Conservation (phyloP, 148 eudicot genomes). For the Arctostaphylos glauca region DNA sequence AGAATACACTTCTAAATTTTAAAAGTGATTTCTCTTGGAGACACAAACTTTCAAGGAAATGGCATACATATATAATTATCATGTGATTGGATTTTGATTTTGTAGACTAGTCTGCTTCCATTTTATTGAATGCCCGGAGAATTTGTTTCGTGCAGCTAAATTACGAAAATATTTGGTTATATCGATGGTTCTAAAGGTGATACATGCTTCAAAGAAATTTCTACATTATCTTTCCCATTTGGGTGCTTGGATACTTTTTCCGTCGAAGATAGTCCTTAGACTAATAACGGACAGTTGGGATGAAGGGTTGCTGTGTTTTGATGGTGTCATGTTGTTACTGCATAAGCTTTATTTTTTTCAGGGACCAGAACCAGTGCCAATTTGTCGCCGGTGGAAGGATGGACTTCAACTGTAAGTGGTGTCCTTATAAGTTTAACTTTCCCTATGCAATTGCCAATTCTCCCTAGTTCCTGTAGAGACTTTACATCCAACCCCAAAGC, state of each 20-base stretch:
- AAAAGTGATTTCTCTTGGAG: neutral
- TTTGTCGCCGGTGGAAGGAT: neutral
- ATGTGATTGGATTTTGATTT: neutral
- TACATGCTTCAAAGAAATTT: neutral
- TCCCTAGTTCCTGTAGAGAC: neutral
- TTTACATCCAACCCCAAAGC: no score
- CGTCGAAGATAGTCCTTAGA: neutral
- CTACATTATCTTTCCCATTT: neutral
- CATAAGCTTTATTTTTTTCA: slow-evolving; percentile 1
- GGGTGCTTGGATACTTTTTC: neutral
- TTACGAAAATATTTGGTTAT: neutral
- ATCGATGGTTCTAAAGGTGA: neutral
- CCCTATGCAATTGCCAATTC: neutral
- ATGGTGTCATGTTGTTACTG: neutral
- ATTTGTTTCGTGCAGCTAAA: no score
- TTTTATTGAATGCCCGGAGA: no score
- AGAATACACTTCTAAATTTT: neutral
- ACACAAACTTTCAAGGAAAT: neutral
- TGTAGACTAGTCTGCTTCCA: no score
- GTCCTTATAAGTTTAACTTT: neutral
- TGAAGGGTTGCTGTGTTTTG: neutral
- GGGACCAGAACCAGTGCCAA: neutral
- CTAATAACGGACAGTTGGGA: neutral
- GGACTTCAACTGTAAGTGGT: slow-evolving; percentile 1
- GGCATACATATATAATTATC: neutral